Conservation (phyloP, 768 basidiomycete genomes). For the Phaeotremella skinneri region DNA sequence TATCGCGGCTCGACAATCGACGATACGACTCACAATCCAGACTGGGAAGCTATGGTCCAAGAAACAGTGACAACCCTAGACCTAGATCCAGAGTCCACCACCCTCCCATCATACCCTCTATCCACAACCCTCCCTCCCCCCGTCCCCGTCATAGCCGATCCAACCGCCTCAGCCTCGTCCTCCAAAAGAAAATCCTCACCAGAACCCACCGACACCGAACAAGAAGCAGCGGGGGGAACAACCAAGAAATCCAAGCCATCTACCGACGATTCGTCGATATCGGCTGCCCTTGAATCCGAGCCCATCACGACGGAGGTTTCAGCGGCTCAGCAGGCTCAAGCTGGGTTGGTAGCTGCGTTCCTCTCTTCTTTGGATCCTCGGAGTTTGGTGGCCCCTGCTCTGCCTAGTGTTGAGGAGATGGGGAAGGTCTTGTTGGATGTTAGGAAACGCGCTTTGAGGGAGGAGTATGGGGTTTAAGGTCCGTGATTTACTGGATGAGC, state of each 20-base stretch:
- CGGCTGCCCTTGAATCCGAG: slow-evolving; percentile 53
- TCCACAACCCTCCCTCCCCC: slow-evolving; percentile 43
- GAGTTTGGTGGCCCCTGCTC: slow-evolving; percentile 68
- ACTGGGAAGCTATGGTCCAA: slow-evolving; percentile 33
- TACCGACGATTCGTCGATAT: slow-evolving; percentile 9
- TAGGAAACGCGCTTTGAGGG: slow-evolving; percentile 75
- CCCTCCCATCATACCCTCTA: slow-evolving; percentile 22
- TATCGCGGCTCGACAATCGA: slow-evolving; percentile 53
- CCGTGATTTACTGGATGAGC: no score
- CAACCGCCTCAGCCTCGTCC: slow-evolving; percentile 15
- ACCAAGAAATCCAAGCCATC: slow-evolving; percentile 48
- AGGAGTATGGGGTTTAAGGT: slow-evolving; percentile 67
- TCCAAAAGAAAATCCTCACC: neutral
- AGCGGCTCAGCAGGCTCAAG: slow-evolving; percentile 15
- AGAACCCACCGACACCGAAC: slow-evolving; percentile 1
- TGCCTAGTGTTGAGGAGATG: slow-evolving; percentile 76
- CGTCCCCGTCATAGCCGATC: slow-evolving; percentile 15
- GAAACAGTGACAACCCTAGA: slow-evolving; percentile 21
- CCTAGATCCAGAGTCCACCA: slow-evolving; percentile 27
- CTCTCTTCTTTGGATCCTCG: slow-evolving; percentile 74
- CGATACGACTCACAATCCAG: slow-evolving; percentile 5
- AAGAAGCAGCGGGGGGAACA: slow-evolving; percentile 52
- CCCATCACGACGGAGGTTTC: slow-evolving; percentile 11
- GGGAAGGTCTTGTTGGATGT: slow-evolving; percentile 70
- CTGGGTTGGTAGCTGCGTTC: slow-evolving; percentile 33